Evolutionary conservation across 352 stramenopile species (phyloP).

Genomic region (Pythium brachiatum): DNA sequence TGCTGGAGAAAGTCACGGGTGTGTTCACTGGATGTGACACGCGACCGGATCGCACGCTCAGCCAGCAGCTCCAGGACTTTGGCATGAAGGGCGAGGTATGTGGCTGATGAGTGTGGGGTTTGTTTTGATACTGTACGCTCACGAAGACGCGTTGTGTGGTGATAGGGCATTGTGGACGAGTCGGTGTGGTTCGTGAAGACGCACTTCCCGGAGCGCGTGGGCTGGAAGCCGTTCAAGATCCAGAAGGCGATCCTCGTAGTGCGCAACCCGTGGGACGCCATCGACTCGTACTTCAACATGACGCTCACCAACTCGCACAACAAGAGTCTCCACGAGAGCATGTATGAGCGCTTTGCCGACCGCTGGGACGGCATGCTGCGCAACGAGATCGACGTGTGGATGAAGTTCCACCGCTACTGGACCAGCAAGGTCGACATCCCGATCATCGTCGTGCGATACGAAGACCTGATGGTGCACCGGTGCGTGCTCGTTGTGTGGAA

Average conservation of each 20-base stretch:
- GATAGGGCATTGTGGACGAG: slow-evolving; percentile 93
- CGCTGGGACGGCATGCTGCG: slow-evolving; percentile 88
- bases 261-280: slow-evolving; percentile 97
- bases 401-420: slow-evolving; percentile 92
- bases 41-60: slow-evolving; percentile 91
- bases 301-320: slow-evolving; percentile 93
- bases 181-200: slow-evolving; percentile 98
- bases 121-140: no score
- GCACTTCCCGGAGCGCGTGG: slow-evolving; percentile 96
- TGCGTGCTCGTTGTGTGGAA: slow-evolving; percentile 19
- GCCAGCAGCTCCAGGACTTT: slow-evolving; percentile 83
- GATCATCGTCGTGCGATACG: slow-evolving; percentile 91
- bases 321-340: slow-evolving; percentile 83
- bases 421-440: slow-evolving; percentile 85
- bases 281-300: slow-evolving; percentile 99
- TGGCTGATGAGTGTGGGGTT: no score
- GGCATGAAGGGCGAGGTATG: slow-evolving; percentile 85
- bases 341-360: slow-evolving; percentile 86
- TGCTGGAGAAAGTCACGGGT: slow-evolving; percentile 94
- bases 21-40: slow-evolving; percentile 97
- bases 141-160: no score
- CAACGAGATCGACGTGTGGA: slow-evolving; percentile 91
- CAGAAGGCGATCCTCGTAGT: slow-evolving; percentile 87
- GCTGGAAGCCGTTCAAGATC: slow-evolving; percentile 77
- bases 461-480: slow-evolving; percentile 85